Percentiles rank a stretch among this genome's conserved stretches.
phyloP scores from a whole-genome alignment of 2,329 filamentous ascomycete species.

The Corynespora cassiicola region DNA sequence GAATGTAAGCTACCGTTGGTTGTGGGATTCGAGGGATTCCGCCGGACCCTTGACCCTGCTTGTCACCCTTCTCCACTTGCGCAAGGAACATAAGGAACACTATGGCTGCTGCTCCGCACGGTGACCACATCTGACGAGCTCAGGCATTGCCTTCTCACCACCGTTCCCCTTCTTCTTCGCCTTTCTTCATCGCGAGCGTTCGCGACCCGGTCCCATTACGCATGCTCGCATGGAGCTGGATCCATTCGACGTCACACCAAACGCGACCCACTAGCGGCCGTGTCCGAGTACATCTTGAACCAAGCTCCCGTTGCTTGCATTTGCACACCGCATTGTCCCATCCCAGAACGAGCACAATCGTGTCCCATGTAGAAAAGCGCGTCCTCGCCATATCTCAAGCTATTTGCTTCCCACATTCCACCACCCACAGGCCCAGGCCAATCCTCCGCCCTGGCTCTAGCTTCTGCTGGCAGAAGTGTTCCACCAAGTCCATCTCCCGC shows the following conservation, averaged over 20 bases:
- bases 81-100: conserved; percentile 40
- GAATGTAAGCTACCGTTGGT: conserved; percentile 43
- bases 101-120: conserved; percentile 35
- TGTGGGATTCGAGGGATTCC: conserved; percentile 35
- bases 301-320: conserved; percentile 31
- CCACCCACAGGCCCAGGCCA: conserved; percentile 21
- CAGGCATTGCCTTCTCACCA: conserved; percentile 7
- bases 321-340: conserved; percentile 41
- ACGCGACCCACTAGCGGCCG: conserved; percentile 28
- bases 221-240: conserved; percentile 22
- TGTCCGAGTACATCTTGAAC: conserved; percentile 27
- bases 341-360: conserved; percentile 24
- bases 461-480: conserved; percentile 45
- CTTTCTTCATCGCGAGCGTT: conserved; percentile 2
- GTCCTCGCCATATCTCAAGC: conserved; percentile 28
- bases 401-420: conserved; percentile 18
- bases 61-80: conserved; percentile 35
- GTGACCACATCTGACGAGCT: conserved; percentile 25
- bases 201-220: conserved; percentile 17
- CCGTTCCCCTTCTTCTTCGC: conserved; percentile 7
- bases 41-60: conserved; percentile 35
- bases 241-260: conserved; percentile 20
- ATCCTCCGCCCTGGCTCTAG: conserved; percentile 24
- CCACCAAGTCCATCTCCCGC: conserved; percentile 19
- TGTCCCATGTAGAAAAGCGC: conserved; percentile 41